Conservation (phyloP, 495 filamentous ascomycete genomes). For the Aspergillus asperescens region DNA sequence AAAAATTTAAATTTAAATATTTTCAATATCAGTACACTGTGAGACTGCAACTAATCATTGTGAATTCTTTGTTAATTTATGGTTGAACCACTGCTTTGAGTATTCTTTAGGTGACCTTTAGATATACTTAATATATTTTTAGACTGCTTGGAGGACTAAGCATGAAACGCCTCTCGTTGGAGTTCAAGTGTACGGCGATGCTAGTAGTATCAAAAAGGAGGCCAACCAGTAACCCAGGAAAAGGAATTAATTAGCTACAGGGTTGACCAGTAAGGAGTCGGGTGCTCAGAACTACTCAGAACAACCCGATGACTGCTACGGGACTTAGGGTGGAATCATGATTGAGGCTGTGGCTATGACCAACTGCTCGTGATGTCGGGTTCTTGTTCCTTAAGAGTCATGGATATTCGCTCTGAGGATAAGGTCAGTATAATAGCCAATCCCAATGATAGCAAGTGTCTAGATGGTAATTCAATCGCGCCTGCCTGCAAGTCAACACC, state of each 20-base stretch:
- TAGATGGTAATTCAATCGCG: constrained; percentile 17
- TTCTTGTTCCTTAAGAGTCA: background rate
- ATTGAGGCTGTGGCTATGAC: constrained; percentile 8
- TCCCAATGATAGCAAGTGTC: constrained; percentile 14
- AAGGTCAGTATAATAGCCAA: constrained; percentile 3
- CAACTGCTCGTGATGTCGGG: background rate
- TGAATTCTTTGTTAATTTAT: no score
- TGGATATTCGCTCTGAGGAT: constrained; percentile 2
- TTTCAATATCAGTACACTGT: no score
- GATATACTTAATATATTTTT: no score
- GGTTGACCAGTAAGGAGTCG: no score
- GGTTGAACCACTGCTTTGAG: no score
- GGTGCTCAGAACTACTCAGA: constrained; percentile 10
- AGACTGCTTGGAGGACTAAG: no score
- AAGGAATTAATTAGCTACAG: background rate
- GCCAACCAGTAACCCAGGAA: background rate
- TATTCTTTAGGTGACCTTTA: no score
- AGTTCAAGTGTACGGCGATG: no score
- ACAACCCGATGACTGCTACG: background rate
- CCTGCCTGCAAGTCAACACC: constrained; percentile 26
- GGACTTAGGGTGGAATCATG: constrained; percentile 1
- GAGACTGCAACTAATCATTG: no score
- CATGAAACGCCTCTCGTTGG: no score
- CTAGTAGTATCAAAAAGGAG: background rate
- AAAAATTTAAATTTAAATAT: no score